phyloP scores from a whole-genome alignment of 371 early-diverging fungal species.

The Entomophthora muscae region DNA sequence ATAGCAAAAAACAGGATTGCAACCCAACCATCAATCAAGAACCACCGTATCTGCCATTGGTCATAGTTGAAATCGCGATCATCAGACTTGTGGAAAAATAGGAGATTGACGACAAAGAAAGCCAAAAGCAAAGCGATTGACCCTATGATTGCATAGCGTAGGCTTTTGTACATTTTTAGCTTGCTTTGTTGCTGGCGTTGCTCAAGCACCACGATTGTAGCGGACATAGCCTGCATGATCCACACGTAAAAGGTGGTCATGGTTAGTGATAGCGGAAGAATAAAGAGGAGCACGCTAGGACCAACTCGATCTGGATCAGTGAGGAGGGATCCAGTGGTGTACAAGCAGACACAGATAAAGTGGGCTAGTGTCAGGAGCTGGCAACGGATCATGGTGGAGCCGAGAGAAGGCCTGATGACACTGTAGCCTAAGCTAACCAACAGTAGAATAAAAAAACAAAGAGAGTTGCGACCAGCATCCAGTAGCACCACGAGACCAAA shows the following conservation, averaged over 20 bases:
- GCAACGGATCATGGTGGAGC: conserved; percentile 76
- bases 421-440: conserved; percentile 92
- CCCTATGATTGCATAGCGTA: conserved; percentile 61
- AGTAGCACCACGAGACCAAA: conserved; percentile 49
- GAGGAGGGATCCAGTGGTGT: conserved; percentile 63
- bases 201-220: conserved; percentile 46
- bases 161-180: conserved; percentile 68
- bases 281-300: conserved; percentile 52
- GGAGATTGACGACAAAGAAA: conserved; percentile 65
- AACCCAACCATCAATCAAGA: conserved; percentile 78
- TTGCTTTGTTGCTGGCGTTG: conserved; percentile 71
- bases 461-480: conserved; percentile 75
- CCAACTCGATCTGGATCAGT: conserved; percentile 51
- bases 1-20: conserved; percentile 66
- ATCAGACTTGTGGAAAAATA: conserved; percentile 39
- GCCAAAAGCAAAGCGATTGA: conserved; percentile 50
- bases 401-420: conserved; percentile 61
- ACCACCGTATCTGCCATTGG: conserved; percentile 79
- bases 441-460: conserved; percentile 87
- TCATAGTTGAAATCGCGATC: conserved; percentile 48
- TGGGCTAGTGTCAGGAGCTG: conserved; percentile 54
- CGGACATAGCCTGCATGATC: conserved; percentile 40
- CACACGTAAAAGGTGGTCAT: conserved; percentile 90
- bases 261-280: conserved; percentile 71
- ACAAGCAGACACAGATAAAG: conserved; percentile 75